A percentile compares a stretch with the other conserved stretches of the same genome.
These are phyloP conservation scores for Pseudovirgaria hyperparasitica DNA, from an alignment of 2,329 filamentous ascomycete species.

Conservation along the genomic window DNA sequence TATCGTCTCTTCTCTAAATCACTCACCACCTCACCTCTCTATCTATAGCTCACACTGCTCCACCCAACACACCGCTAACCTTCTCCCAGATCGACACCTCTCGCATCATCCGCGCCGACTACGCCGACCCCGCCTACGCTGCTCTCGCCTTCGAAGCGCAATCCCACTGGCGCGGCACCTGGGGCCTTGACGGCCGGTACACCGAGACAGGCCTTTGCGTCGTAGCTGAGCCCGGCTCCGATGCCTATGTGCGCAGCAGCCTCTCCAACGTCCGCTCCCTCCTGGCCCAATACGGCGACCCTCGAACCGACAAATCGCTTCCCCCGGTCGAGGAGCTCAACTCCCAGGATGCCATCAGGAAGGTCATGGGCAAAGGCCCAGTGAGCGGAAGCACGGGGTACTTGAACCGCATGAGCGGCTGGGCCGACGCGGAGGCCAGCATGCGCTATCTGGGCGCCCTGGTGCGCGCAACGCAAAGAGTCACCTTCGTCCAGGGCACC, in stretches of 20 bases:
- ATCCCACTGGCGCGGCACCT: slow-evolving; percentile 52
- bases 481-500: slow-evolving; percentile 38
- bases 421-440: slow-evolving; percentile 63
- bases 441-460: slow-evolving; percentile 51
- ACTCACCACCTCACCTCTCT: slow-evolving; percentile 1
- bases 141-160: slow-evolving; percentile 60
- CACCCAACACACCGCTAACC: slow-evolving; percentile 1
- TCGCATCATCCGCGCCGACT: slow-evolving; percentile 60
- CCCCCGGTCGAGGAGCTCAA: slow-evolving; percentile 22
- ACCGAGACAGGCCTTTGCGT: slow-evolving; percentile 56
- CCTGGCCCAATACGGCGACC: slow-evolving; percentile 23
- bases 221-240: slow-evolving; percentile 39
- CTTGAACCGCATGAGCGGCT: slow-evolving; percentile 61
- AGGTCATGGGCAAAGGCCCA: slow-evolving; percentile 28
- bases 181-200: slow-evolving; percentile 54
- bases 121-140: slow-evolving; percentile 67
- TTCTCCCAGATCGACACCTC: slow-evolving; percentile 39
- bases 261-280: slow-evolving; percentile 21
- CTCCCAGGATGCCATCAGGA: slow-evolving; percentile 23
- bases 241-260: slow-evolving; percentile 26
- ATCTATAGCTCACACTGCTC: slow-evolving; percentile 1
- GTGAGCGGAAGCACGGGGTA: slow-evolving; percentile 53
- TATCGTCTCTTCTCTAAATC: neutral
- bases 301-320: slow-evolving; percentile 14
- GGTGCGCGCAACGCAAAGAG: slow-evolving; percentile 41